Conservation (phyloP, 345 rosid species). For the Aethionema arabicum region DNA sequence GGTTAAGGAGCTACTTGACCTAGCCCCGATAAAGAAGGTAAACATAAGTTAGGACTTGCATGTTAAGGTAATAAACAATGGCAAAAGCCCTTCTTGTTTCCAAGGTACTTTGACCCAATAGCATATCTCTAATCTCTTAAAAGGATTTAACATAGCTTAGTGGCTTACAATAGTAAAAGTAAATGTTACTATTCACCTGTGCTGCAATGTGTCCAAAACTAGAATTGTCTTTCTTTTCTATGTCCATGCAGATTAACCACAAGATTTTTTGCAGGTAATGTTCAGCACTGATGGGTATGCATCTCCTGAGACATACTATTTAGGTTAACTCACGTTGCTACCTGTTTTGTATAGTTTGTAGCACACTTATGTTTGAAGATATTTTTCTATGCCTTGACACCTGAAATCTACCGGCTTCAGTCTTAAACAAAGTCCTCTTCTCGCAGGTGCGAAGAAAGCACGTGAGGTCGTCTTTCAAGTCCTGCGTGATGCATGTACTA, state of each 20-base stretch:
- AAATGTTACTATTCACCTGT: no score
- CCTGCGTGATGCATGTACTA: slow-evolving; percentile 62
- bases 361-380: not conserved
- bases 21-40: slow-evolving; percentile 88
- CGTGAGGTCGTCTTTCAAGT: slow-evolving; percentile 72
- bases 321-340: slow-evolving; percentile 56
- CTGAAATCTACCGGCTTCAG: not conserved
- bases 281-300: slow-evolving; percentile 97
- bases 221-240: slow-evolving; percentile 1
- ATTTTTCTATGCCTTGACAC: not conserved
- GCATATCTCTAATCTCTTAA: not conserved
- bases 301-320: slow-evolving; percentile 79
- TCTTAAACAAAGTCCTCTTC: slow-evolving; percentile 22
- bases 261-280: slow-evolving; percentile 73
- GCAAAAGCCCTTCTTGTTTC: not conserved
- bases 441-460: slow-evolving; percentile 77
- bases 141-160: slow-evolving; percentile 2
- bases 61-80: slow-evolving; percentile 1
- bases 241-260: slow-evolving; percentile 18
- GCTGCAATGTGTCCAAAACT: not conserved
- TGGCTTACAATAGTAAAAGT: no score
- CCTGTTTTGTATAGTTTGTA: slow-evolving; percentile 1
- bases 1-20: slow-evolving; percentile 82
- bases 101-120: no score
- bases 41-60: slow-evolving; percentile 11